These are phyloP conservation scores for Daphne laureola DNA, from an alignment of 441 rosid genomes.

Conservation along the genomic window DNA sequence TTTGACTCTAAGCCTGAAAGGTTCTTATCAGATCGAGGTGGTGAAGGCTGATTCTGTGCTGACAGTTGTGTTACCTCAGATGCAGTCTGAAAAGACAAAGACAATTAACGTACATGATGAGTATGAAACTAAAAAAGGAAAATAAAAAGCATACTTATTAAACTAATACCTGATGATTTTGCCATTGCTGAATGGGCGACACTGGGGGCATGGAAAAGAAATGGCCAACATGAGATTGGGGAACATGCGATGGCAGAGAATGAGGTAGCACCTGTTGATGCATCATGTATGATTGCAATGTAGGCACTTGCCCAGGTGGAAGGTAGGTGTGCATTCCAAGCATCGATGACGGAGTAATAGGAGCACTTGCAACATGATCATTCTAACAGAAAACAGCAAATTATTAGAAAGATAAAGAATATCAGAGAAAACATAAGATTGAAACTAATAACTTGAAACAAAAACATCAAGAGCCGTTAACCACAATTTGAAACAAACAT, in stretches of 20 bases:
- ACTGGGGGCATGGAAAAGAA: slow-evolving; percentile 39
- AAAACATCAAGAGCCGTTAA: no score
- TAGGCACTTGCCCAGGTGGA: slow-evolving; percentile 70
- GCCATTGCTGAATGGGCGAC: slow-evolving; percentile 59
- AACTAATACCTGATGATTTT: slow-evolving; percentile 55
- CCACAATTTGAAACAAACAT: no score
- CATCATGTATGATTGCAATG: slow-evolving; percentile 71
- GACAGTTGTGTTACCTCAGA: slow-evolving; percentile 45
- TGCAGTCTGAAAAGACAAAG: slow-evolving; percentile 33
- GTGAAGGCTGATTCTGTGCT: slow-evolving; percentile 37
- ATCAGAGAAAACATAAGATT: no score
- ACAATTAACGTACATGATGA: slow-evolving; percentile 8
- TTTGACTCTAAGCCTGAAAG: slow-evolving; percentile 41
- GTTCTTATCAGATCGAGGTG: slow-evolving; percentile 46
- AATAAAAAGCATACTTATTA: slow-evolving; percentile 1
- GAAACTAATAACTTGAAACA: no score
- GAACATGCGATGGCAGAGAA: slow-evolving; percentile 47
- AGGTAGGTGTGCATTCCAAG: slow-evolving; percentile 63
- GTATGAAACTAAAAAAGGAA: not conserved
- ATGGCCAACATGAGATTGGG: slow-evolving; percentile 56
- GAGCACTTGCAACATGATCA: slow-evolving; percentile 44
- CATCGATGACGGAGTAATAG: slow-evolving; percentile 50
- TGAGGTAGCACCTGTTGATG: slow-evolving; percentile 73
- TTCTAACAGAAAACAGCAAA: slow-evolving; percentile 24
- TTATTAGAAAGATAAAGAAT: not conserved